phyloP scores from a whole-genome alignment of 1,284 basidiomycete genomes.

The Sparassis latifolia region DNA sequence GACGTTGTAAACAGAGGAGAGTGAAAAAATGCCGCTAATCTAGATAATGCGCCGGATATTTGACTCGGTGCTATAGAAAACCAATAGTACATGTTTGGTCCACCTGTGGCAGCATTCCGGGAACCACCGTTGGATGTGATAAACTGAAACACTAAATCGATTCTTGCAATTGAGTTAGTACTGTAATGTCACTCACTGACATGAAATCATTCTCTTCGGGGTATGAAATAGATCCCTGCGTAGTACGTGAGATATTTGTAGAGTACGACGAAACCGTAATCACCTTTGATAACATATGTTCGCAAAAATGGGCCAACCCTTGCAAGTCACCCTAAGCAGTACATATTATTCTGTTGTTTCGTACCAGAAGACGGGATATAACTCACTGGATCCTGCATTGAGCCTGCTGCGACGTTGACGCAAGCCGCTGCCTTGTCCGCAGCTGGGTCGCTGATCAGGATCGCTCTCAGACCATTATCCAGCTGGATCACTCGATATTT shows the following conservation, averaged over 20 bases:
- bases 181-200: constrained; percentile 22
- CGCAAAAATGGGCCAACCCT: constrained; percentile 50
- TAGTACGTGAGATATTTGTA: constrained; percentile 2
- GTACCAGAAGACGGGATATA: not conserved
- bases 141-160: constrained; percentile 27
- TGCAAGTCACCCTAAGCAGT: constrained; percentile 29
- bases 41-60: constrained; percentile 50
- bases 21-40: constrained; percentile 64
- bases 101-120: constrained; percentile 60
- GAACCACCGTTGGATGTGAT: constrained; percentile 53
- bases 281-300: constrained; percentile 48
- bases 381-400: constrained; percentile 54
- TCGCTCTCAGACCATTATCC: constrained; percentile 53
- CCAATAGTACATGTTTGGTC: constrained; percentile 57
- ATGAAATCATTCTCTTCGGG: constrained; percentile 53
- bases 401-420: constrained; percentile 59
- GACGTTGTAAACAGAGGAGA: constrained; percentile 56
- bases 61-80: constrained; percentile 50
- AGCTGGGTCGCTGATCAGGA: constrained; percentile 52
- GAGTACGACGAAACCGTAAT: constrained; percentile 1
- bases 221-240: constrained; percentile 35
- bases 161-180: not conserved
- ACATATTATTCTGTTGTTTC: not conserved
- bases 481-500: constrained; percentile 48
- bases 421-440: constrained; percentile 64